A percentile compares a stretch with the other conserved stretches of the same genome.
Conservation (phyloP, 2,329 filamentous ascomycete genomes). For the Albophoma yamanashiensis region DNA sequence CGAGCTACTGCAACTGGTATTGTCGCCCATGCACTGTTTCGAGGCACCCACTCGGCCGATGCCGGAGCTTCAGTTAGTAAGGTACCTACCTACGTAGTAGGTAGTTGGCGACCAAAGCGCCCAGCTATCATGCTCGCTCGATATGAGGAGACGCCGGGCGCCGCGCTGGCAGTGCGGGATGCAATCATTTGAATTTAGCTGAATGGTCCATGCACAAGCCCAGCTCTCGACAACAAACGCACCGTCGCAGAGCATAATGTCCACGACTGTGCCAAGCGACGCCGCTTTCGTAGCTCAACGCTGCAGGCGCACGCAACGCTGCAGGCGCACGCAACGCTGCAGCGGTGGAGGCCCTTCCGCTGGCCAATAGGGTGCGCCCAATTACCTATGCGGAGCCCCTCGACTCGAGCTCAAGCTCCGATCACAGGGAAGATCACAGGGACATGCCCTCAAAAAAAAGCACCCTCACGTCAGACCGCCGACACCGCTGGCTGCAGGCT, state of each 20-base stretch:
- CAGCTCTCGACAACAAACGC: not conserved
- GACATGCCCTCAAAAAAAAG: slow-evolving; percentile 9
- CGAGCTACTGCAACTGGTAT: not conserved
- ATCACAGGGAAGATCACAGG: slow-evolving; percentile 27
- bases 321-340: not conserved
- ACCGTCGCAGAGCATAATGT: too few species aligned
- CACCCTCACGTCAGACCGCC: slow-evolving; percentile 11
- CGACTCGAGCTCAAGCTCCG: not conserved
- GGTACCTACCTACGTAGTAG: too few species aligned
- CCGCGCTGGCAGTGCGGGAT: not conserved
- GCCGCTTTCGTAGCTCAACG: too few species aligned
- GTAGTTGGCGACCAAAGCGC: not conserved
- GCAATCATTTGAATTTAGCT: not conserved
- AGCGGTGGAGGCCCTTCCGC: not conserved
- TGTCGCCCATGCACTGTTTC: not conserved
- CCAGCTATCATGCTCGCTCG: too few species aligned
- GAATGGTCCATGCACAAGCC: not conserved
- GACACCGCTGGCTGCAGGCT: not conserved
- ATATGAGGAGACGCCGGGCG: too few species aligned
- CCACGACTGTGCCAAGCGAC: too few species aligned
- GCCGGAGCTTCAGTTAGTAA: not conserved
- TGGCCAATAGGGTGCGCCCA: not conserved
- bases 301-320: too few species aligned
- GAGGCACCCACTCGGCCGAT: not conserved
- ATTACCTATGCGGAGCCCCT: not conserved